phyloP scores from a whole-genome alignment of 208 protist genomes.

The Balamuthia mandrillaris region DNA sequence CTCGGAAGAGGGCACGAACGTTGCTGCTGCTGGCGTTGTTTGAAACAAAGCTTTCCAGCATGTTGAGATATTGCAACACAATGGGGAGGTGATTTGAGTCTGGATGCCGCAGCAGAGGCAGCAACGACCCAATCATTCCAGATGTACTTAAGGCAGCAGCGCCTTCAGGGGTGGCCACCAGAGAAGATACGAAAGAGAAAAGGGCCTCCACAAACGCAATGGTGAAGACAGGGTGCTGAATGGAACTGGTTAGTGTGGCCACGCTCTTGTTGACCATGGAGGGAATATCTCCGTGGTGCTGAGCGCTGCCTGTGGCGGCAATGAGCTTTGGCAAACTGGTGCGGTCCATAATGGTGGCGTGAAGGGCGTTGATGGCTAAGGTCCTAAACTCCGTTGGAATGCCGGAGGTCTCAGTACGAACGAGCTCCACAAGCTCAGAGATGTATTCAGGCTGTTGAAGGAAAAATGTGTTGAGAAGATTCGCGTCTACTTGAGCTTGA shows the following conservation, averaged over 20 bases:
- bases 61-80: constrained; percentile 26
- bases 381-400: constrained; percentile 9
- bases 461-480: constrained; percentile 17
- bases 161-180: constrained; percentile 34
- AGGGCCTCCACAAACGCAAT: constrained; percentile 21
- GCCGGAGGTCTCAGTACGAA: background rate
- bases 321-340: constrained; percentile 28
- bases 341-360: constrained; percentile 7
- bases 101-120: constrained; percentile 18
- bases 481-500: constrained; percentile 22
- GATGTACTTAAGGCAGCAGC: constrained; percentile 17
- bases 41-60: constrained; percentile 18
- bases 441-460: constrained; percentile 36
- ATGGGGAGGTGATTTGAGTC: background rate
- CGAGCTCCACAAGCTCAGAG: constrained; percentile 28
- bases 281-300: constrained; percentile 34
- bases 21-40: constrained; percentile 4
- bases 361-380: constrained; percentile 10
- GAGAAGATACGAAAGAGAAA: constrained; percentile 17
- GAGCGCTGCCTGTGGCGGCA: constrained; percentile 8
- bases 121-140: constrained; percentile 12
- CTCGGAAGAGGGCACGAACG: constrained; percentile 12
- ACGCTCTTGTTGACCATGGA: constrained; percentile 21
- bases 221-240: constrained; percentile 34
- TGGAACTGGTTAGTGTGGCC: constrained; percentile 6